Evolutionary conservation across 257 asterid genomes (phyloP).

Genomic region (Ballota nigra): DNA sequence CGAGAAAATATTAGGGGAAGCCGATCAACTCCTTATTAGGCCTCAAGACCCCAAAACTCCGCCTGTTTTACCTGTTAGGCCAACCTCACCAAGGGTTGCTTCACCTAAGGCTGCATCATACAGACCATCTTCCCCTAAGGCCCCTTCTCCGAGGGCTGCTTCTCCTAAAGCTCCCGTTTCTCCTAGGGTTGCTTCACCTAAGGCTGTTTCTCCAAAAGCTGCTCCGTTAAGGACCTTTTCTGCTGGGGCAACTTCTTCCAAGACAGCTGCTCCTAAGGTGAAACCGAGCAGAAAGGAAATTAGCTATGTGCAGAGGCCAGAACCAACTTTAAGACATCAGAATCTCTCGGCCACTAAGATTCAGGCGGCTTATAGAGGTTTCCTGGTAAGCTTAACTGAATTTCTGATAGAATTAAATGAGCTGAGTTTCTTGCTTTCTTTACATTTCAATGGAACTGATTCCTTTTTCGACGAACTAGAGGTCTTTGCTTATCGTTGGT

Average conservation of each 20-base stretch:
- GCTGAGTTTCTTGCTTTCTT: not conserved
- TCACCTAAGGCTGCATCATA: slow-evolving; percentile 49
- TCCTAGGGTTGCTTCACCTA: slow-evolving; percentile 27
- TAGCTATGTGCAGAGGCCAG: slow-evolving; percentile 53
- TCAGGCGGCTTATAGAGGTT: slow-evolving; percentile 88
- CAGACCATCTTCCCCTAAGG: slow-evolving; percentile 41
- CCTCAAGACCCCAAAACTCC: slow-evolving; percentile 48
- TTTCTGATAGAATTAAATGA: not conserved
- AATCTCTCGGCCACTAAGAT: slow-evolving; percentile 68
- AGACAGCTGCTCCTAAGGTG: slow-evolving; percentile 30
- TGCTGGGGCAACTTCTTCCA: slow-evolving; percentile 24
- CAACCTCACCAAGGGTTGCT: slow-evolving; percentile 41
- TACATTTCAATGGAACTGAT: not conserved
- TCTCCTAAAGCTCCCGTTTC: slow-evolving; percentile 38
- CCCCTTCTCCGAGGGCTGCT: slow-evolving; percentile 34
- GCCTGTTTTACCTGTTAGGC: slow-evolving; percentile 40
- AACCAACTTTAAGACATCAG: slow-evolving; percentile 56
- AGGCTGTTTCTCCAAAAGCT: slow-evolving; percentile 18
- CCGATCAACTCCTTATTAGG: slow-evolving; percentile 64
- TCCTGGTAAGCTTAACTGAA: slow-evolving; percentile 50
- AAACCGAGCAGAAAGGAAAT: slow-evolving; percentile 44
- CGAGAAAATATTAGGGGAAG: slow-evolving; percentile 91
- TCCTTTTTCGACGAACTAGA: not conserved
- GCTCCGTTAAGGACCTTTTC: slow-evolving; percentile 10
- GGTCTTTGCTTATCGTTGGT: not conserved